Conservation (phyloP, 2,329 filamentous ascomycete species). For the Fusarium globosum region DNA sequence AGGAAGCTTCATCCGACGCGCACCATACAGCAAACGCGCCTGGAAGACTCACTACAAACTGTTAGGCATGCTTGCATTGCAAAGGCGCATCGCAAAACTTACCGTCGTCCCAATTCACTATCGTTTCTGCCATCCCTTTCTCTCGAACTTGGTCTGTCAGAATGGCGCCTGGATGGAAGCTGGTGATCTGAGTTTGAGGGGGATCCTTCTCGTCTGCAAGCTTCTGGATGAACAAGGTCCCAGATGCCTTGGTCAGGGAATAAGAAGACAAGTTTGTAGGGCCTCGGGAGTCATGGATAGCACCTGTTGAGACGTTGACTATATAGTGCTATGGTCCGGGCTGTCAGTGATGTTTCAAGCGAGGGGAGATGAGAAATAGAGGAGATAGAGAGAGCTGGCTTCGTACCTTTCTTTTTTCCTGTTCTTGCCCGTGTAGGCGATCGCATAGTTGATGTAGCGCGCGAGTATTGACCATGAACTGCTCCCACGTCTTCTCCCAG, state of each 20-base stretch:
- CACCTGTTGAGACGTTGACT: background rate
- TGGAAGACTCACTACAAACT: background rate
- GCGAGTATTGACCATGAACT: background rate
- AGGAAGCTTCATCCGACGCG: background rate
- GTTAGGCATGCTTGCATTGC: background rate
- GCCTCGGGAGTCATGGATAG: background rate
- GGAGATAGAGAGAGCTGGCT: background rate
- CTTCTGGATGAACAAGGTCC: background rate
- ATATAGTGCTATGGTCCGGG: background rate
- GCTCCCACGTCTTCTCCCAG: slow-evolving; percentile 1
- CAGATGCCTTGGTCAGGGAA: background rate
- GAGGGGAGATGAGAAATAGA: background rate
- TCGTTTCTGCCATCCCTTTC: background rate
- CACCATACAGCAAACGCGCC: background rate
- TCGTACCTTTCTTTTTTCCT: background rate
- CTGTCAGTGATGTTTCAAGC: background rate
- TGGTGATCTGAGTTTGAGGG: background rate
- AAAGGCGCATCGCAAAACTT: background rate
- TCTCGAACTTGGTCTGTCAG: background rate
- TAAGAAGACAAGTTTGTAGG: background rate
- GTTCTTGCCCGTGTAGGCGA: background rate
- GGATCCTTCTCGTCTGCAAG: background rate
- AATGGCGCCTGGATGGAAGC: background rate
- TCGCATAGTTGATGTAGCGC: background rate
- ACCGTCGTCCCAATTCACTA: slow-evolving; percentile 1